These are phyloP conservation scores for Colletotrichum theobromicola DNA, from an alignment of 2,329 filamentous ascomycete species.

Conservation along the genomic window DNA sequence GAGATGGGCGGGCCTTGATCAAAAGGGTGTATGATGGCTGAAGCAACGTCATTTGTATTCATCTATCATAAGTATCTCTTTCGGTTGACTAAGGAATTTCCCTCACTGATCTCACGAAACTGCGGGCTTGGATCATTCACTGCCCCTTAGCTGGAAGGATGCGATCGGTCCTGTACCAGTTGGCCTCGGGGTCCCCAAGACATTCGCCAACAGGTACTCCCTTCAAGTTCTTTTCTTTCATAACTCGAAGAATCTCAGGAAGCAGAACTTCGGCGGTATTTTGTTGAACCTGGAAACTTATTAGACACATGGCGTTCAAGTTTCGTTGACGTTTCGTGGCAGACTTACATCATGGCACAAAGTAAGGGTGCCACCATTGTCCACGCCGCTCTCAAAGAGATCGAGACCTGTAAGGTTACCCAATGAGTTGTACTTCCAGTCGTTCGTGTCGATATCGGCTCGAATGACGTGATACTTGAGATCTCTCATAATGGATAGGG, in stretches of 20 bases:
- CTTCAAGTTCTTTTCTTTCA: constrained; percentile 28
- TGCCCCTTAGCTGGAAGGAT: not conserved
- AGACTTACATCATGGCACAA: not conserved
- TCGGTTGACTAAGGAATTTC: not conserved
- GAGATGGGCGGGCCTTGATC: not conserved
- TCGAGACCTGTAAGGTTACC: not conserved
- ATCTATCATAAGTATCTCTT: not conserved
- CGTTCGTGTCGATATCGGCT: not conserved
- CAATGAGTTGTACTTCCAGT: not conserved
- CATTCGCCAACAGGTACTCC: constrained; percentile 50
- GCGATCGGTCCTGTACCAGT: constrained; percentile 44
- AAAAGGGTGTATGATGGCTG: not conserved
- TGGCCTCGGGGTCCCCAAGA: constrained; percentile 43
- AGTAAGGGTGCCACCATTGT: not conserved
- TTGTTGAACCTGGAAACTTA: not conserved
- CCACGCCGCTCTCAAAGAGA: not conserved
- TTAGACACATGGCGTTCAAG: not conserved
- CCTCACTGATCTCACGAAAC: not conserved
- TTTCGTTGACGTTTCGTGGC: rapidly evolving
- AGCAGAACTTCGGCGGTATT: not conserved
- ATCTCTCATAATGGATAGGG: not conserved
- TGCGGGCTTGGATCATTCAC: not conserved
- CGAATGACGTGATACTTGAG: not conserved
- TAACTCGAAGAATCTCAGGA: not conserved
- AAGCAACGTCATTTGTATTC: not conserved